phyloP scores from a whole-genome alignment of 805 yeast species.

The Wickerhamomyces strasburgensis region DNA sequence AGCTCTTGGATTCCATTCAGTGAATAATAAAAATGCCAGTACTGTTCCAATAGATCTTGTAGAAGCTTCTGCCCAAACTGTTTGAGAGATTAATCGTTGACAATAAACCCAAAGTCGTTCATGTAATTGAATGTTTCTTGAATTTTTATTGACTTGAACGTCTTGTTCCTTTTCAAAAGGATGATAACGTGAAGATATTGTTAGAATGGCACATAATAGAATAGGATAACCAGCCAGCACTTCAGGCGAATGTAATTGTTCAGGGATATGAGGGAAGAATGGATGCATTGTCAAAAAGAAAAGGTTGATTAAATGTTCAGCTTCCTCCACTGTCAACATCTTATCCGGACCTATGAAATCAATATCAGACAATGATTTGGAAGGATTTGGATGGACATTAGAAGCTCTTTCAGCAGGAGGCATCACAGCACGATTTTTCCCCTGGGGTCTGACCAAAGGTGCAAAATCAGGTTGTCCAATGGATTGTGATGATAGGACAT shows the following conservation, averaged over 20 bases:
- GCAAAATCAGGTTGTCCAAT: no score
- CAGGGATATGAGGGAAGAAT: conserved; percentile 82
- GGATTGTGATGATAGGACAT: no score
- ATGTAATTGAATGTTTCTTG: conserved; percentile 59
- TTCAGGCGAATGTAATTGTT: conserved; percentile 60
- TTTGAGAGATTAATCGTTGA: conserved; percentile 73
- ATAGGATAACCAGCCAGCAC: conserved; percentile 76
- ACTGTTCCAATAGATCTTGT: conserved; percentile 85
- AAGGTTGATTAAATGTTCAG: conserved; percentile 47
- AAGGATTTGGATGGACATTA: conserved; percentile 29
- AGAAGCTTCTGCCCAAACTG: conserved; percentile 93
- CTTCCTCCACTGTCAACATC: conserved; percentile 59
- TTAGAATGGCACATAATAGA: conserved; percentile 71
- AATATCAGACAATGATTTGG: conserved; percentile 45
- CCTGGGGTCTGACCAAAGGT: conserved; percentile 24
- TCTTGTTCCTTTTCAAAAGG: conserved; percentile 39
- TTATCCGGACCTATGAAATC: conserved; percentile 58
- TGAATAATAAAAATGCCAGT: conserved; percentile 73
- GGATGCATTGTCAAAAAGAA: conserved; percentile 84
- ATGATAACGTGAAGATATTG: conserved; percentile 77
- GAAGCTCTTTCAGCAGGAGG: conserved; percentile 30
- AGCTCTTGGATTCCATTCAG: conserved; percentile 96
- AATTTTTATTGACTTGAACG: conserved; percentile 27
- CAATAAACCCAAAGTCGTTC: conserved; percentile 81
- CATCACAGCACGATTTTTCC: conserved; percentile 19